Conservation (phyloP, 305 asterid genomes). For the Solanum hybrid region DNA sequence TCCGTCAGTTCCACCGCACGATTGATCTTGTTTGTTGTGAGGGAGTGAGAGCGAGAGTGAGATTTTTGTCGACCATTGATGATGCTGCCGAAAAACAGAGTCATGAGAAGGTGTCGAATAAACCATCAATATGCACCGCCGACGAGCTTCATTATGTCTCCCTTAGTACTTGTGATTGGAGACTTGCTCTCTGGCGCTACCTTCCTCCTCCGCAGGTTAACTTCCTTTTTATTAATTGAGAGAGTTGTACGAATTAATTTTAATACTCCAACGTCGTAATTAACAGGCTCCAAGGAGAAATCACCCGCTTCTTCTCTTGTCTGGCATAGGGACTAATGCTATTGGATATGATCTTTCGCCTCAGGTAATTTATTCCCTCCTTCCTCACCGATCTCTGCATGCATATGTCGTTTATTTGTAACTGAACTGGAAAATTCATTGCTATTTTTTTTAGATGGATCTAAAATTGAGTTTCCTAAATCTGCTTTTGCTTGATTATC, state of each 20-base stretch:
- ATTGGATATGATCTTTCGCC: slow-evolving; percentile 35
- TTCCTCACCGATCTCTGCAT: not conserved
- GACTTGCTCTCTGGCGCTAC: slow-evolving; percentile 35
- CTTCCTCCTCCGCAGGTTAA: slow-evolving; percentile 17
- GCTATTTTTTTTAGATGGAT: not conserved
- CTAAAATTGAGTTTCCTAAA: not conserved
- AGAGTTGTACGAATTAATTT: not conserved
- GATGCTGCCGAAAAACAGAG: not conserved
- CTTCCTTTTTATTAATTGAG: not conserved
- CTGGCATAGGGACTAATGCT: slow-evolving; percentile 36
- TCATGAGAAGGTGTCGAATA: not conserved
- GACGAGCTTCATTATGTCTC: slow-evolving; percentile 33
- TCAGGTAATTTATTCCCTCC: slow-evolving; percentile 14
- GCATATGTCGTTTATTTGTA: not conserved
- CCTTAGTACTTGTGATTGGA: slow-evolving; percentile 16
- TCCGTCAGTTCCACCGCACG: slow-evolving; percentile 27
- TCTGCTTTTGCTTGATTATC: not conserved
- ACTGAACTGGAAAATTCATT: not conserved
- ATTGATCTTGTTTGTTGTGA: not conserved
- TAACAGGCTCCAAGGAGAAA: slow-evolving; percentile 17
- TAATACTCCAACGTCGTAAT: not conserved
- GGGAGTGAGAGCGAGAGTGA: not conserved
- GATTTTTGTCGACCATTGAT: slow-evolving; percentile 26
- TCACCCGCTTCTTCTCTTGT: slow-evolving; percentile 26
- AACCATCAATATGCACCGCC: slow-evolving; percentile 28